A percentile compares a stretch with the other conserved stretches of the same genome.
These are phyloP conservation scores for Alectoria sarmentosa DNA, from an alignment of 495 filamentous ascomycete genomes.

Conservation along the genomic window DNA sequence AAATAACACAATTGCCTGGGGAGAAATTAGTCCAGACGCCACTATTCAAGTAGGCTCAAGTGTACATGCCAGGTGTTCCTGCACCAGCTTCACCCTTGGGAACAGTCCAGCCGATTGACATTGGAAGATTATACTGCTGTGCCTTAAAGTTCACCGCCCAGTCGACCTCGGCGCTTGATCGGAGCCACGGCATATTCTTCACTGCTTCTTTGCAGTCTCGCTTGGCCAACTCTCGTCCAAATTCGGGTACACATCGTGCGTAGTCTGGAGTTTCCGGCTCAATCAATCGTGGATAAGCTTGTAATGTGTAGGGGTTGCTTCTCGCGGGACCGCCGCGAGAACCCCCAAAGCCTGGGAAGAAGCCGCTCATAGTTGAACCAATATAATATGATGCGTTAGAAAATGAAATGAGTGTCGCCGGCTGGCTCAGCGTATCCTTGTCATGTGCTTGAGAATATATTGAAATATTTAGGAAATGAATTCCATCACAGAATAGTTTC, in stretches of 20 bases:
- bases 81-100: background rate
- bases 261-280: background rate
- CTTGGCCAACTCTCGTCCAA: background rate
- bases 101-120: constrained; percentile 2
- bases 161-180: background rate
- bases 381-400: background rate
- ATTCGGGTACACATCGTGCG: background rate
- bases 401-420: background rate
- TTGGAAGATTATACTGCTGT: background rate
- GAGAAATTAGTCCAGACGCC: background rate
- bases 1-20: background rate
- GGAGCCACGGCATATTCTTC: constrained; percentile 6
- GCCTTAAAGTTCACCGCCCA: constrained; percentile 1
- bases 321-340: background rate
- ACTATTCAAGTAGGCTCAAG: background rate
- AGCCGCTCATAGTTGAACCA: background rate
- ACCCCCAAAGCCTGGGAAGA: background rate
- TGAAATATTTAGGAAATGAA: background rate
- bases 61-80: background rate
- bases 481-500: background rate
- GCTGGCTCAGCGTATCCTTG: background rate
- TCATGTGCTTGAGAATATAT: background rate
- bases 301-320: background rate
- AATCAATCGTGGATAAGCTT: constrained; percentile 1
- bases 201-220: constrained; percentile 8